These are phyloP conservation scores for Boletus vinaceobasis DNA, from an alignment of 768 basidiomycete genomes.

Conservation along the genomic window DNA sequence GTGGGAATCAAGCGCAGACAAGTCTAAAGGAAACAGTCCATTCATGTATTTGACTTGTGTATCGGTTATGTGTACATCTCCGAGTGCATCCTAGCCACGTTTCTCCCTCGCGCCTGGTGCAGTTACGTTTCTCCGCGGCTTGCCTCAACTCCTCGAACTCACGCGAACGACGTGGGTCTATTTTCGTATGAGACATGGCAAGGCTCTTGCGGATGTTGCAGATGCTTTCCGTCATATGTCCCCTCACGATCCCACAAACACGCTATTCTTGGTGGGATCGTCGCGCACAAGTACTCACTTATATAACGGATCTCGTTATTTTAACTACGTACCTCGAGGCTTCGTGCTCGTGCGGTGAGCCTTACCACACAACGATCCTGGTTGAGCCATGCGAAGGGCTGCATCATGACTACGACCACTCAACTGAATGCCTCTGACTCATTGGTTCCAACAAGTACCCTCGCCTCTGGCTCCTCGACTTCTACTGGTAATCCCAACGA, in stretches of 20 bases:
- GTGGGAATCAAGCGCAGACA: slow-evolving; percentile 72
- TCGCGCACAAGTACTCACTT: not conserved
- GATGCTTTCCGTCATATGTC: not conserved
- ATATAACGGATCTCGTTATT: slow-evolving; percentile 12
- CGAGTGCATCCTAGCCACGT: not conserved
- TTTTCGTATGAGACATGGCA: slow-evolving; percentile 13
- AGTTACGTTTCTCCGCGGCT: not conserved
- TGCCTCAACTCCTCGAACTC: not conserved
- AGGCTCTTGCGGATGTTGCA: not conserved
- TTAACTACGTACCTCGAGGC: slow-evolving; percentile 11
- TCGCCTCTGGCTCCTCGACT: not conserved
- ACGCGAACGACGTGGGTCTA: slow-evolving; percentile 7
- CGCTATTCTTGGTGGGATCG: no score
- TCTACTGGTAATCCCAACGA: not conserved
- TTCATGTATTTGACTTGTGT: not conserved
- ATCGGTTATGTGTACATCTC: not conserved
- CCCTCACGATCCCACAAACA: slow-evolving; percentile 11
- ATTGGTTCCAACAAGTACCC: slow-evolving; percentile 4
- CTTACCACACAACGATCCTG: not conserved
- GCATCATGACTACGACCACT: slow-evolving; percentile 16
- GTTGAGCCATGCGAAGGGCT: slow-evolving; percentile 10
- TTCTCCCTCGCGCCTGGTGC: not conserved
- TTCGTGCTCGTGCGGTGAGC: slow-evolving; percentile 3
- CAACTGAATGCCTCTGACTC: slow-evolving; percentile 1
- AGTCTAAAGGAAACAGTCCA: slow-evolving; percentile 9